A percentile compares a stretch with the other conserved stretches of the same genome.
phyloP scores from a whole-genome alignment of 2,329 filamentous ascomycete genomes.

The Akanthomyces uredinophilus region DNA sequence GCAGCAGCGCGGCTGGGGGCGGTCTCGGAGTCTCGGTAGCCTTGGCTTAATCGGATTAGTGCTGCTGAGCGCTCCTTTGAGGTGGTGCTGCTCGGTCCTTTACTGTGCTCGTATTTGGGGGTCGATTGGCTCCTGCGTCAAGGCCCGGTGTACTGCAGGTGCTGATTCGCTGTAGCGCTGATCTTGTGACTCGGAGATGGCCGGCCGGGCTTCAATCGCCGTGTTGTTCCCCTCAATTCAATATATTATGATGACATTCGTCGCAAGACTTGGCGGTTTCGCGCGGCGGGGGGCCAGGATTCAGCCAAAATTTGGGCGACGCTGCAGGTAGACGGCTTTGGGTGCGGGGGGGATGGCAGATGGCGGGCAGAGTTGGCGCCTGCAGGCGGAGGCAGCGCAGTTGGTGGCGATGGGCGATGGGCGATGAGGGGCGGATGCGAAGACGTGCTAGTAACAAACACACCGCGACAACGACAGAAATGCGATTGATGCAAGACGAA shows the following conservation, averaged over 20 bases:
- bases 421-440: neutral
- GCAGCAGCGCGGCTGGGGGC: neutral
- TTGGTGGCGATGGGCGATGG: neutral
- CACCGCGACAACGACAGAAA: neutral
- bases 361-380: neutral
- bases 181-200: slow-evolving; percentile 15
- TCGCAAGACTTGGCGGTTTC: slow-evolving; percentile 1
- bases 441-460: neutral
- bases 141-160: slow-evolving; percentile 8
- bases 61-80: neutral
- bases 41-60: neutral
- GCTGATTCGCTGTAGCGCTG: slow-evolving; percentile 13
- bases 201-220: neutral
- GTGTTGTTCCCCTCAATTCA: slow-evolving; percentile 4
- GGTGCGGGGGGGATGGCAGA: neutral
- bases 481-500: neutral
- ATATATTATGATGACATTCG: slow-evolving; percentile 1
- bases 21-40: neutral
- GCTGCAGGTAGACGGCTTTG: neutral
- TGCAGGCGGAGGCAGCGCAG: neutral
- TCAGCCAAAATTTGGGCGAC: neutral
- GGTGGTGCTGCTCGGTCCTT: neutral
- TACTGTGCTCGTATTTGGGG: slow-evolving; percentile 1
- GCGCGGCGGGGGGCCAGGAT: neutral
- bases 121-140: slow-evolving; percentile 10